A percentile compares a stretch with the other conserved stretches of the same genome.
Evolutionary conservation across 2,329 filamentous ascomycete genomes (phyloP).

Genomic region (Coniochaeta pulveracea): DNA sequence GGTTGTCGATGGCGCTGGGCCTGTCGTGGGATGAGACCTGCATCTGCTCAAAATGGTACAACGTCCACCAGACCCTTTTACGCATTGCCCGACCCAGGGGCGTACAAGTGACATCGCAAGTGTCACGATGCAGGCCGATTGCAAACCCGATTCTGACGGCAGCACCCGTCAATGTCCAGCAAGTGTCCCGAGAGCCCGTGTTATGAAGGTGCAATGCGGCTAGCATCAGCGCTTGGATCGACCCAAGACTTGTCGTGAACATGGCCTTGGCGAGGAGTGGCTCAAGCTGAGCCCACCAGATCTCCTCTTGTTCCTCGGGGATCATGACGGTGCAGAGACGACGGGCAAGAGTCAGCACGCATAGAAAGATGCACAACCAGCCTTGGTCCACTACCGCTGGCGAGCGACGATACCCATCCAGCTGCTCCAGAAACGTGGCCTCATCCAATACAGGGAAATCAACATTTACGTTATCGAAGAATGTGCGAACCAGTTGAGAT

Average conservation of each 20-base stretch:
- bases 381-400: conserved; percentile 21
- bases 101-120: conserved; percentile 19
- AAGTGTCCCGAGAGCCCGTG: conserved; percentile 26
- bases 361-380: conserved; percentile 28
- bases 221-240: conserved; percentile 28
- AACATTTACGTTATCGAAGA: conserved; percentile 28
- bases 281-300: conserved; percentile 28
- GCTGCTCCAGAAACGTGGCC: conserved; percentile 26
- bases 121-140: conserved; percentile 30
- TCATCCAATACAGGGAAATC: conserved; percentile 30
- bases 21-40: conserved; percentile 30
- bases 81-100: conserved; percentile 19
- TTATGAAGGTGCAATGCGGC: conserved; percentile 31
- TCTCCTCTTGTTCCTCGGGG: conserved; percentile 23
- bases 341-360: conserved; percentile 25
- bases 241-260: conserved; percentile 27
- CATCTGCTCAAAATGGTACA: conserved; percentile 24
- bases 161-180: conserved; percentile 30
- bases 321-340: conserved; percentile 20
- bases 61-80: conserved; percentile 21
- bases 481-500: conserved; percentile 25
- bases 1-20: conserved; percentile 28
- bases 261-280: conserved; percentile 26
- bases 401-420: conserved; percentile 20
- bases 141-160: conserved; percentile 29